These are phyloP conservation scores for Cordia subcordata DNA, from an alignment of 257 asterid species.

Conservation along the genomic window DNA sequence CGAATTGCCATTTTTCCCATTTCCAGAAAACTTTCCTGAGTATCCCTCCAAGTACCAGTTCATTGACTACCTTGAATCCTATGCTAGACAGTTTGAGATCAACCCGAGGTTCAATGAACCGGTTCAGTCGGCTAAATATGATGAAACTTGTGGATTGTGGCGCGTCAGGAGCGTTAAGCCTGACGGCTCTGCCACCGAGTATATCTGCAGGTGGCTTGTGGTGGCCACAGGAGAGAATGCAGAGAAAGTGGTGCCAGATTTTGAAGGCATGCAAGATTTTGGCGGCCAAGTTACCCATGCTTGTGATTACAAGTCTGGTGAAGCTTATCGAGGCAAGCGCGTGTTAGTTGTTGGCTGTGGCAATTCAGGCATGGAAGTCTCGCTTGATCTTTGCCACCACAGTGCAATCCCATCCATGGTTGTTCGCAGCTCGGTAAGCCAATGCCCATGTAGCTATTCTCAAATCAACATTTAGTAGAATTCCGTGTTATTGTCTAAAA, in stretches of 20 bases:
- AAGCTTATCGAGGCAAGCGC: conserved; percentile 42
- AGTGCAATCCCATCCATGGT: conserved; percentile 73
- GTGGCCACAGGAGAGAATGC: conserved; percentile 95
- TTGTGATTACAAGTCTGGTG: conserved; percentile 83
- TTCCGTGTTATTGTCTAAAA: no score
- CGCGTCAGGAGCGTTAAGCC: conserved; percentile 35
- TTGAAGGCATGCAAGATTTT: conserved; percentile 53
- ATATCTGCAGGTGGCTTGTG: conserved; percentile 80
- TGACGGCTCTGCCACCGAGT: conserved; percentile 35
- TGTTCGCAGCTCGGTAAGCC: conserved; percentile 62
- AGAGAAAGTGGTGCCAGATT: conserved; percentile 65
- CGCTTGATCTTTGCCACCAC: conserved; percentile 78
- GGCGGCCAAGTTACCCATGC: conserved; percentile 62
- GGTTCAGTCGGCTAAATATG: conserved; percentile 56
- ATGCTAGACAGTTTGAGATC: conserved; percentile 48
- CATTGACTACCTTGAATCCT: conserved; percentile 62
- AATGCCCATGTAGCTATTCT: no score
- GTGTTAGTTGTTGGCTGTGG: conserved; percentile 92
- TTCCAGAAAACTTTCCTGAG: conserved; percentile 63
- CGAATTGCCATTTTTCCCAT: conserved; percentile 64
- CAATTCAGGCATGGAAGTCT: conserved; percentile 92
- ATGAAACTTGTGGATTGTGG: conserved; percentile 75
- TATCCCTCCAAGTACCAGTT: conserved; percentile 76
- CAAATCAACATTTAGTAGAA: no score
- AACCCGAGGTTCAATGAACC: conserved; percentile 64